phyloP scores from a whole-genome alignment of 225 moss, liverwort and hornwort species.

The Antitrichia curtipendula region DNA sequence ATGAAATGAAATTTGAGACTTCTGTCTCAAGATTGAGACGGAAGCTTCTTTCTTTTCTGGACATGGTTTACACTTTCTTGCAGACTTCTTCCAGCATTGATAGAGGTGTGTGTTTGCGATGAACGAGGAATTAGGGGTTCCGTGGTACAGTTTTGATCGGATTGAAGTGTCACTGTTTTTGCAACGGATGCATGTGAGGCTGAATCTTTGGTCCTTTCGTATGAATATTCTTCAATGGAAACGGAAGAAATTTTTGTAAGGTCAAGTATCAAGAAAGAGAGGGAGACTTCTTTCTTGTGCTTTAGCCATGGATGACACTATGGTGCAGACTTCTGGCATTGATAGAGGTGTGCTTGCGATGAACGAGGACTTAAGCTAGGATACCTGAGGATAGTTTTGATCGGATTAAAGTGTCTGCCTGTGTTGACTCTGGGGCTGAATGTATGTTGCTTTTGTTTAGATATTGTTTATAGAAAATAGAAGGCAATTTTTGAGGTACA shows the following conservation, averaged over 20 bases:
- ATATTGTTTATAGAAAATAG: too few relatives aligned
- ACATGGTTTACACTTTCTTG: neutral
- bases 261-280: too few relatives aligned
- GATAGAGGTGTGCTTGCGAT: neutral
- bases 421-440: too few relatives aligned
- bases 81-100: neutral
- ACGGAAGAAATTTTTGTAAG: neutral
- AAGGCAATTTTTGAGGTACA: too few relatives aligned
- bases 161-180: neutral
- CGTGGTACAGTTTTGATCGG: neutral
- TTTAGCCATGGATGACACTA: neutral
- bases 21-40: neutral
- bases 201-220: neutral
- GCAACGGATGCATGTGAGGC: neutral
- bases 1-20: neutral
- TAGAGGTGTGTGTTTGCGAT: neutral
- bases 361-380: neutral
- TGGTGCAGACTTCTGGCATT: neutral
- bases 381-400: too few relatives aligned
- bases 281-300: neutral
- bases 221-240: neutral
- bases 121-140: neutral
- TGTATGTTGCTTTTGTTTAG: too few relatives aligned
- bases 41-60: neutral
- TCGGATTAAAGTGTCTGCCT: neutral